These are phyloP conservation scores for Peziza echinospora DNA, from an alignment of 495 filamentous ascomycete genomes.

Conservation along the genomic window DNA sequence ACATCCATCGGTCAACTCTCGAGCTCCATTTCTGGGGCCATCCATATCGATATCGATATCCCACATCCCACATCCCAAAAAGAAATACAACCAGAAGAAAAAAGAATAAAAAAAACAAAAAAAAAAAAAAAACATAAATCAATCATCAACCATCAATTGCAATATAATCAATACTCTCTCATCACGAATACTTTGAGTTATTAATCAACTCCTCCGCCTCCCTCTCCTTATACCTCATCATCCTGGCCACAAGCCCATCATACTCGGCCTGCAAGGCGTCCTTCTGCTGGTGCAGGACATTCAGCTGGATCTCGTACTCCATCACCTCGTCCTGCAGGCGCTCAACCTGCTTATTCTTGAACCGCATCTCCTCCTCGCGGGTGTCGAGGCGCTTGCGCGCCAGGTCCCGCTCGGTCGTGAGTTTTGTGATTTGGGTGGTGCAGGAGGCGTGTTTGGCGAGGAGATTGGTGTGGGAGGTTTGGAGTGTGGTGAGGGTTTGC, in stretches of 20 bases:
- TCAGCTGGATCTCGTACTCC: slow-evolving; percentile 63
- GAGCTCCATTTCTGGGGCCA: too few relatives aligned
- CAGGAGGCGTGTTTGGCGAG: slow-evolving; percentile 34
- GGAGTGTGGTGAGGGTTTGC: slow-evolving; percentile 33
- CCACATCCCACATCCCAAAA: too few relatives aligned
- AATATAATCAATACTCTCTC: not conserved
- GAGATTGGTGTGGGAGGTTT: slow-evolving; percentile 37
- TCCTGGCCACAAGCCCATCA: slow-evolving; percentile 65
- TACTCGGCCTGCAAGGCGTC: slow-evolving; percentile 60
- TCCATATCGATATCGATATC: too few relatives aligned
- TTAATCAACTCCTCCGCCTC: slow-evolving; percentile 76
- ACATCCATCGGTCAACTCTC: too few relatives aligned
- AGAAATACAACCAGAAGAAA: too few relatives aligned
- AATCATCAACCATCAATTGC: too few relatives aligned
- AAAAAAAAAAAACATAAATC: too few relatives aligned
- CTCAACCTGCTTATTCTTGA: slow-evolving; percentile 62
- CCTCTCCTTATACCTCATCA: slow-evolving; percentile 66
- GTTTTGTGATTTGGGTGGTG: slow-evolving; percentile 32
- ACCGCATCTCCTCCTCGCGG: slow-evolving; percentile 62
- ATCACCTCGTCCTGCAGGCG: slow-evolving; percentile 82
- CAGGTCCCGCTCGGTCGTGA: slow-evolving; percentile 39
- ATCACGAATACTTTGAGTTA: not conserved
- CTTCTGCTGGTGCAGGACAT: slow-evolving; percentile 54
- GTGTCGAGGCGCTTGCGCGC: slow-evolving; percentile 47
- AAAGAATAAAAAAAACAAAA: too few relatives aligned